Evolutionary conservation across 306 rosid genomes (phyloP), one percentile per base, ranked within the genome.

Genomic region (Aeschynomene evenia): DNA sequence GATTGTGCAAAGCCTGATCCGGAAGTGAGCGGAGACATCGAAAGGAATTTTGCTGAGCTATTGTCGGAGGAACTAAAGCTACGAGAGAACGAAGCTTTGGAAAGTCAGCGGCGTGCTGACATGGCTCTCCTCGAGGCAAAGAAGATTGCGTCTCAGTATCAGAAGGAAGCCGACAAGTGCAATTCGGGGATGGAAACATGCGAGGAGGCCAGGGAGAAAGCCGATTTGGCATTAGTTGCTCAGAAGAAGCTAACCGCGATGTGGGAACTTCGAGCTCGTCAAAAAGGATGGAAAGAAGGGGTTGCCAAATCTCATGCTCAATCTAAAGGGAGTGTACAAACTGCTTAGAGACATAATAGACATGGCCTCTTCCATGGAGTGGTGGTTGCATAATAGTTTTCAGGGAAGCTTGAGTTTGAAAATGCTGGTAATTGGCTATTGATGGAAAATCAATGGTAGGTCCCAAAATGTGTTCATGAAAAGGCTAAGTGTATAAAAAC

Each of bases 111-210:
- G 42, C 94, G 74, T 2, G 95, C 92, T 14, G 99, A 95, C 80
- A 80, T 87, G 88, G 97, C 99, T 74, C 83, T 95, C 57, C 95
- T 91, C 4, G 99, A 95, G 87, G 92, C 99, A 7, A 95, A 95
- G 81, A 95, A 95, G 86, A 84, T 91, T 16, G 87, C 99, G 24
- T 95, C 99, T 59, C 96, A 89, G 84, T 95, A 91, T 79, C 97
- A 85, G 64, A 94, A 94, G 79, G 99, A 95, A 77, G 99, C 99
- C 48, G 99, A 91, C 83, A 95, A 95, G 87, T 95, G 99, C 70
- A 95, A 84, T 79, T 95, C 96, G 2, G 99, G 99, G 74, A 95
- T 95, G 99, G 99, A 89, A 75, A 95, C 99, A 0, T 95, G 99
- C 3, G 99, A 95, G 70, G 95, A 87, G 67, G 97, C 97, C 0